Conservation (phyloP, 2,329 filamentous ascomycete genomes). For the Pestalotiopsis sp. region DNA sequence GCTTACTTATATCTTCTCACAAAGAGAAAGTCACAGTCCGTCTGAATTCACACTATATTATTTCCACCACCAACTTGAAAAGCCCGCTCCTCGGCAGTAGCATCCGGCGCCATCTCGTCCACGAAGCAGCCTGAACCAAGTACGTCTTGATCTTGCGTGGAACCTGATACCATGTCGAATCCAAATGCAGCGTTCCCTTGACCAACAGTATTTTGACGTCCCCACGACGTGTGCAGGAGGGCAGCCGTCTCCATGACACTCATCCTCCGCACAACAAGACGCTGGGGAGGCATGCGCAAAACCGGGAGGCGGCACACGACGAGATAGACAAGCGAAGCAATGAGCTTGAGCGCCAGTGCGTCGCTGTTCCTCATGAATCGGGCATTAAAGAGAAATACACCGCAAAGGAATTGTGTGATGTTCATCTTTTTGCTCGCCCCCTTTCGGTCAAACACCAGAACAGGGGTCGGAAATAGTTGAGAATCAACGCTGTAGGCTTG, state of each 20-base stretch:
- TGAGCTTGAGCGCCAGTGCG: background rate
- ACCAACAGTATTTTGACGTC: background rate
- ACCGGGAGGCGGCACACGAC: background rate
- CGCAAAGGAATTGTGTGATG: background rate
- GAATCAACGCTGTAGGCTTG: too few relatives aligned
- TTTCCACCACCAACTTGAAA: too few relatives aligned
- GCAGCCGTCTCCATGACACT: background rate
- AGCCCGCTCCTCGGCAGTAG: too few relatives aligned
- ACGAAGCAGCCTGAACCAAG: too few relatives aligned
- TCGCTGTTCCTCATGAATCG: background rate
- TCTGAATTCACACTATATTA: too few relatives aligned
- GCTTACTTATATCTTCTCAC: too few relatives aligned
- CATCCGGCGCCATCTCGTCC: too few relatives aligned
- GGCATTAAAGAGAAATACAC: background rate
- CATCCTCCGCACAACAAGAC: background rate
- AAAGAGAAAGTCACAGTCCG: too few relatives aligned
- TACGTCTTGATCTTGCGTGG: background rate
- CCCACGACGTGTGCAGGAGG: background rate
- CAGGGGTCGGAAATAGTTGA: too few relatives aligned
- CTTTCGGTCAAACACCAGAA: background rate
- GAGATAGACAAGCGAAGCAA: background rate
- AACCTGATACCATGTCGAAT: too few relatives aligned
- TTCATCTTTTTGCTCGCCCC: background rate
- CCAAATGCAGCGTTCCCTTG: too few relatives aligned
- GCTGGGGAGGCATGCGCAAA: background rate